phyloP scores from a whole-genome alignment of 169 alveolate species.

The Plasmodium adleri region DNA sequence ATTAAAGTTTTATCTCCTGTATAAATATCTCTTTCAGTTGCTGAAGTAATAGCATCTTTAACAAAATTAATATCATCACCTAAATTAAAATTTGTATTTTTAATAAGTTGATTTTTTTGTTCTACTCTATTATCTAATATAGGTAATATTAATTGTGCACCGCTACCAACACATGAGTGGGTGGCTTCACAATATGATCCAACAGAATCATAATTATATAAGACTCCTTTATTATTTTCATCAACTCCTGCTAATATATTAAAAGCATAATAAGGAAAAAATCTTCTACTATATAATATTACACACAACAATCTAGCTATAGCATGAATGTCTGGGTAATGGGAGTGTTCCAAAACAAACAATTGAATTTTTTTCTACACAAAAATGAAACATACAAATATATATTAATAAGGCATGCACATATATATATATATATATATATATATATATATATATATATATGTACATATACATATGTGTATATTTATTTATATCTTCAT shows the following conservation, averaged over 20 bases:
- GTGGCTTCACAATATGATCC: constrained; percentile 91
- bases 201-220: constrained; percentile 94
- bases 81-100: constrained; percentile 71
- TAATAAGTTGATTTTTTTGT: constrained; percentile 84
- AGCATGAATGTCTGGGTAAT: constrained; percentile 90
- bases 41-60: constrained; percentile 93
- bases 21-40: constrained; percentile 95
- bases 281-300: constrained; percentile 93
- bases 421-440: not conserved
- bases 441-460: not conserved
- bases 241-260: constrained; percentile 92
- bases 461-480: not conserved
- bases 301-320: constrained; percentile 92
- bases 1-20: constrained; percentile 92
- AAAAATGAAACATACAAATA: not conserved
- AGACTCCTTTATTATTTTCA: constrained; percentile 85
- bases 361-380: constrained; percentile 90
- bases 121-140: constrained; percentile 90
- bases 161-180: constrained; percentile 94
- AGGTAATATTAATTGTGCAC: constrained; percentile 90
- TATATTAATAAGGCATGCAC: not conserved
- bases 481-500: not conserved
- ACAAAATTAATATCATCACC: constrained; percentile 88
- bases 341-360: constrained; percentile 87
- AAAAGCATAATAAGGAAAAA: constrained; percentile 95